Percentiles rank a stretch among this genome's conserved stretches.
phyloP scores from a whole-genome alignment of 306 rosid species.

The Geum urbanum region DNA sequence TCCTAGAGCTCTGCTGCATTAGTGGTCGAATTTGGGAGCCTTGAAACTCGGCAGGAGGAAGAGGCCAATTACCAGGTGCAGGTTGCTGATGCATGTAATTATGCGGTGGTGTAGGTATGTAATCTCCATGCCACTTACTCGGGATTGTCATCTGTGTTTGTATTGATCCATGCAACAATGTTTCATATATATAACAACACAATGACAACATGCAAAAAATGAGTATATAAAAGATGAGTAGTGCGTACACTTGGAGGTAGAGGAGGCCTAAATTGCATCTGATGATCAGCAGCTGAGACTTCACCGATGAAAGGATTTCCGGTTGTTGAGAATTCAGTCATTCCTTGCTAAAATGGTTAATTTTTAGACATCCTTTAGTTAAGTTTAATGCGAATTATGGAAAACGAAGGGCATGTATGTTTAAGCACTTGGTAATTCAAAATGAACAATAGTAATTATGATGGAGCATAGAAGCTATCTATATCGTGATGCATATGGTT shows the following conservation, averaged over 20 bases:
- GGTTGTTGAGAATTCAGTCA: not conserved
- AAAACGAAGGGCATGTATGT: not conserved
- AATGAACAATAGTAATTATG: too few relatives aligned
- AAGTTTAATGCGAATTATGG: not conserved
- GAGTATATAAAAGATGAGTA: too few relatives aligned
- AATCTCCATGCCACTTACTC: not conserved
- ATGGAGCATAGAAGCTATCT: too few relatives aligned
- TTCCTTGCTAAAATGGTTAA: conserved; percentile 6
- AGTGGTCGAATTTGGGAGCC: not conserved
- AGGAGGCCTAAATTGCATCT: not conserved
- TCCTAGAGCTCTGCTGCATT: not conserved
- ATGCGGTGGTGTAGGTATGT: not conserved
- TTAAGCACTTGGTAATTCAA: too few relatives aligned
- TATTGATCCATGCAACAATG: not conserved
- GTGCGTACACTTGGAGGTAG: not conserved
- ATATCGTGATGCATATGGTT: too few relatives aligned
- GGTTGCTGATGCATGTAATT: too few relatives aligned
- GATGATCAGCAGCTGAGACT: not conserved
- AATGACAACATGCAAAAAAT: not conserved
- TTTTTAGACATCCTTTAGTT: not conserved
- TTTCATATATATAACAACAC: not conserved
- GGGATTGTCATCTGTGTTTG: not conserved
- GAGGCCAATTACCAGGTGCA: too few relatives aligned
- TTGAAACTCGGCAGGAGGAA: not conserved
- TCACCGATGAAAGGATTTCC: not conserved